A percentile compares a stretch with the other conserved stretches of the same genome.
phyloP scores from a whole-genome alignment of 2,329 filamentous ascomycete genomes.

The Thielaviopsis musarum region DNA sequence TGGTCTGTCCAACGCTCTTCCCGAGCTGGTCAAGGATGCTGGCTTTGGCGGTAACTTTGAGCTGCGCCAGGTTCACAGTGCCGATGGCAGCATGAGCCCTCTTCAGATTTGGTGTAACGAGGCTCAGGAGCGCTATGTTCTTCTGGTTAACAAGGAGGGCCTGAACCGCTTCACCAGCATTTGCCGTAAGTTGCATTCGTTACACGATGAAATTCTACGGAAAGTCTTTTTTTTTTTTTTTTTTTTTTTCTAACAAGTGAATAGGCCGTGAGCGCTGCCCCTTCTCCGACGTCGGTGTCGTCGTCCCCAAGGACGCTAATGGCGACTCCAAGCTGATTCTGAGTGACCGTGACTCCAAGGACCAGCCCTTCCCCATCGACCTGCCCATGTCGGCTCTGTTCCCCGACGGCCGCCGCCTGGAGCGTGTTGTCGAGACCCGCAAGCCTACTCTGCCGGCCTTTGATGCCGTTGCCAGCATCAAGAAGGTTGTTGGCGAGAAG shows the following conservation, averaged over 20 bases:
- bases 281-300: constrained; percentile 78
- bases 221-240: background rate
- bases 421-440: constrained; percentile 53
- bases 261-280: constrained; percentile 71
- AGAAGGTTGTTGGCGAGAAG: constrained; percentile 41
- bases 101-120: constrained; percentile 98
- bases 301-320: constrained; percentile 41
- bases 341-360: constrained; percentile 60
- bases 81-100: constrained; percentile 82
- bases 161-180: constrained; percentile 61
- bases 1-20: constrained; percentile 57
- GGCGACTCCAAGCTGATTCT: constrained; percentile 61
- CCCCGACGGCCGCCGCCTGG: constrained; percentile 71
- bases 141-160: constrained; percentile 66
- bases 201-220: background rate
- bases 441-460: constrained; percentile 54
- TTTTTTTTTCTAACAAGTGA: constrained; percentile 13
- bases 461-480: constrained; percentile 48
- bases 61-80: constrained; percentile 81
- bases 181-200: constrained; percentile 28
- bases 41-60: constrained; percentile 84
- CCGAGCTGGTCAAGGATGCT: constrained; percentile 75
- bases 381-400: constrained; percentile 80
- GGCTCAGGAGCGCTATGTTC: constrained; percentile 88
- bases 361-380: constrained; percentile 67